phyloP scores from a whole-genome alignment of 2,329 filamentous ascomycete species.

The Neonectria ditissima region DNA sequence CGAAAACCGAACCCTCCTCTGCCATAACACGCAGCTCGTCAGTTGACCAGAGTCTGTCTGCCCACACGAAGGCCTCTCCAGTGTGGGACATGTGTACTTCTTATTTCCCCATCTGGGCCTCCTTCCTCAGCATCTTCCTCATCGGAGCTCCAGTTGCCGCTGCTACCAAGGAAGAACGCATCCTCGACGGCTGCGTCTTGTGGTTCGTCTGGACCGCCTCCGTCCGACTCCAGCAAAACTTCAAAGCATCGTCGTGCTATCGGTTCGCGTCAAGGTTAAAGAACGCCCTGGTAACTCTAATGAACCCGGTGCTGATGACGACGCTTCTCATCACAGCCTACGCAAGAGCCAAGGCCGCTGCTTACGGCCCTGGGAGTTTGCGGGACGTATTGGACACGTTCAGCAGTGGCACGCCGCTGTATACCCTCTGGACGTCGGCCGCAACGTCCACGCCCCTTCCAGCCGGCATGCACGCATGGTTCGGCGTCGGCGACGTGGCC shows the following conservation, averaged over 20 bases:
- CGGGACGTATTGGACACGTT: conserved; percentile 45
- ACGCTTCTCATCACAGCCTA: conserved; percentile 60
- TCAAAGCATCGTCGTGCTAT: conserved; percentile 45
- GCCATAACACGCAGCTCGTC: conserved; percentile 24
- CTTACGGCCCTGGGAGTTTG: conserved; percentile 46
- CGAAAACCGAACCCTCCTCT: conserved; percentile 8
- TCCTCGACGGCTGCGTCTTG: conserved; percentile 60
- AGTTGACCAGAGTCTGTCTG: conserved; percentile 3
- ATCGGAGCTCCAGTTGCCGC: conserved; percentile 58
- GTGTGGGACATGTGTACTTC: conserved; percentile 34
- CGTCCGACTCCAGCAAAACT: conserved; percentile 52
- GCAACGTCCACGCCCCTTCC: conserved; percentile 26
- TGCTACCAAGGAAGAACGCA: conserved; percentile 47
- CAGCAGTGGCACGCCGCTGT: conserved; percentile 51
- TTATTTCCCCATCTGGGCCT: conserved; percentile 45
- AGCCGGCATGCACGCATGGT: conserved; percentile 43
- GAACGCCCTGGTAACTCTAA: conserved; percentile 52
- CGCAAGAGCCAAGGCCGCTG: conserved; percentile 53
- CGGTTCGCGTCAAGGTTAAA: conserved; percentile 34
- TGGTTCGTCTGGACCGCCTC: conserved; percentile 63
- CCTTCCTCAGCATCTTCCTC: conserved; percentile 48
- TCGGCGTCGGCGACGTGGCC: conserved; percentile 62
- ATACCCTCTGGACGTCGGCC: conserved; percentile 50
- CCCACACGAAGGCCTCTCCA: conserved; percentile 4
- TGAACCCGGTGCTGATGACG: conserved; percentile 62